phyloP scores from a whole-genome alignment of 2,329 filamentous ascomycete genomes.

The Colletotrichum ledebouriae region DNA sequence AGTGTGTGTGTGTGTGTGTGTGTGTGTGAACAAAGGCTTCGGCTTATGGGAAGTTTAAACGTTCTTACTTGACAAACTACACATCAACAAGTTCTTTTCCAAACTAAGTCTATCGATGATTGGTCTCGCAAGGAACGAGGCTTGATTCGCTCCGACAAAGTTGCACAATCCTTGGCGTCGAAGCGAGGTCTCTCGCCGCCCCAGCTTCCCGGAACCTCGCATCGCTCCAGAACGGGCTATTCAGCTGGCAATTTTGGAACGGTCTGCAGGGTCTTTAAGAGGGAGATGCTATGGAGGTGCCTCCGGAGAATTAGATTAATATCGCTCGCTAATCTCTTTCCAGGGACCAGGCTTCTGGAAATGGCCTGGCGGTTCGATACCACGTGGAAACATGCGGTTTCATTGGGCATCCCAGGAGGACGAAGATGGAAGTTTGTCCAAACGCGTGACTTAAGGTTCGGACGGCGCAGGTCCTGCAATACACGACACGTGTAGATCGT shows the following conservation, averaged over 20 bases:
- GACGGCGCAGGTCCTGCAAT: background rate
- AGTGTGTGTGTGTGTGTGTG: background rate
- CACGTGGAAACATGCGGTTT: slow-evolving; percentile 10
- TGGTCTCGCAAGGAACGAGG: slow-evolving; percentile 7
- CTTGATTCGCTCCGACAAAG: slow-evolving; percentile 17
- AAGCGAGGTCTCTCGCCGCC: background rate
- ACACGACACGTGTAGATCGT: background rate
- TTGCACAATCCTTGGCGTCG: slow-evolving; percentile 1
- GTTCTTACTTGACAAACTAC: background rate
- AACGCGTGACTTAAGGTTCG: slow-evolving; percentile 10
- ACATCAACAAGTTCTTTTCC: too few relatives aligned
- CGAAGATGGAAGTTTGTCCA: background rate
- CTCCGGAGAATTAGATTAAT: slow-evolving; percentile 37
- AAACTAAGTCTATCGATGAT: background rate
- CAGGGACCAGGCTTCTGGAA: slow-evolving; percentile 13
- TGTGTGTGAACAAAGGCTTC: background rate
- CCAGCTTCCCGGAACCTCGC: background rate
- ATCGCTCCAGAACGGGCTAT: background rate
- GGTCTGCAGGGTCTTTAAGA: background rate
- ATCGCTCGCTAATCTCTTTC: slow-evolving; percentile 28
- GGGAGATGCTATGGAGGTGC: slow-evolving; percentile 1
- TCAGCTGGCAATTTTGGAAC: background rate
- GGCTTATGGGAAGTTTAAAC: background rate
- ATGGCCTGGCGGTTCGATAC: background rate
- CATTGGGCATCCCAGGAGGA: background rate